Evolutionary conservation across 176 grass and related monocot species (phyloP), one percentile per base, ranked within the genome.

Genomic region (Cenchrus fungigraminus): DNA sequence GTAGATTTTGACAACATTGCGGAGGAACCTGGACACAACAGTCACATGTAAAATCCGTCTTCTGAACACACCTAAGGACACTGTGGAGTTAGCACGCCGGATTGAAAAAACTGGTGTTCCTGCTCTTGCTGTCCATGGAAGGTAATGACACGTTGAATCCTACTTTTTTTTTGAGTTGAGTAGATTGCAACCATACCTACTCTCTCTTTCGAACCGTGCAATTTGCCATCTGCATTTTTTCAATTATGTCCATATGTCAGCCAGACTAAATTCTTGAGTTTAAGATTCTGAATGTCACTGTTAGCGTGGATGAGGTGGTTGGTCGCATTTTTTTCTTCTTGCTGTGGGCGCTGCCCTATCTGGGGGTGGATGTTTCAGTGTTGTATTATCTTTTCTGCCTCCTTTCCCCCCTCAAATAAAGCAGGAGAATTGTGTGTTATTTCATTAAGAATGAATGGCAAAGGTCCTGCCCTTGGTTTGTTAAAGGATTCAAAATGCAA

Each of bases 11-110:
- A 95, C 96, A 65, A 95, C 91, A 74, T 81, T 98, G 80, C 81
- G 85, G 83, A 94, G 96, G 80, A 98, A 94, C 81, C 77, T 98
- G 81, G 72, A 91, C 71, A 94, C 81, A 31, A 77, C 88, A 62
- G 78, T 98, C 77, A 98, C 96, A 61, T 98, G 96, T 84, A 95
- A 98, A 88, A 95, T 98, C 75, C 93, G 96, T 63, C 93, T 98
- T 83, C 83, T 95, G 43, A 82, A 84, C 55, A 84, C 84, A 72
- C 59, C 93, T 87, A 78, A 71, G 69, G 87, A 92, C 15, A 98
- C 93, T 65, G 92, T 98, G 40, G 96, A 98, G 81, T 85, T 98
- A 80, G 96, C 96, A 49, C 83, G 91, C 28, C 88, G 86, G 81
- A 95, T 98, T 73, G 96, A 98, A 86, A 98, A 98, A 82, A 91